Base-by-base conservation (phyloP, 225 moss, liverwort and hornwort genomes). In the Marchantia polymorpha region DNA sequence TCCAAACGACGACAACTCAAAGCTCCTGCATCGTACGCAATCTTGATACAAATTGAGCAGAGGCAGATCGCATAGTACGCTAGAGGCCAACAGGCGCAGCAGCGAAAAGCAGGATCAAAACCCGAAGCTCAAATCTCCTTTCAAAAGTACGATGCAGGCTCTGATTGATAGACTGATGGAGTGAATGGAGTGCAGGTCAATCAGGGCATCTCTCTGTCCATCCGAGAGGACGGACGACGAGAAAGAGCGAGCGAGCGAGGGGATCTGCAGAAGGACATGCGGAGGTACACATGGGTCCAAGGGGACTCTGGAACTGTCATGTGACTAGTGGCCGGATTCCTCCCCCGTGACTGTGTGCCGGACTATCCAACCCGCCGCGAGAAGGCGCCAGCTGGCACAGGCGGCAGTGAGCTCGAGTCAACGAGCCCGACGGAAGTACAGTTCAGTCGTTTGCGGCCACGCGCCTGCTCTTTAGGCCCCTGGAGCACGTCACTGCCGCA, bases 221-320 rank as follows among this genome's bases (percentile, higher is more conserved):
- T 29, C 30, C 15, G 23, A 67, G 7, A 67, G 30, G 67, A 67
- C 29, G 30, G 67, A 67, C 29, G 67, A 64, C 23, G 26, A 67
- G 12, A 67, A 31, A 67, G 31, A 30, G 56, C 14, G 19, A 19
- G 19, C 13, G 1, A n/a, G 12, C 26, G 66, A 66, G 66, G 1
- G 12, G 13, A 67, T 6, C 30, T 31, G 67, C 30, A 30, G 29
- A 23, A 27, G 29, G 67, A 67, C 67, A 67, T 67, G 67, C 67
- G 67, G 26, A 67, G 14, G 67, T 67, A 67, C 67, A 67, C 67
- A 67, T 67, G 67, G 13, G 67, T 25, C 29, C 15, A 30, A 67
- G 12, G 0, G 9, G 65, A 26, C 29, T 14, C 26, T 26, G 65
- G 56, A 56, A 27, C 64, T 64, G 64, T 64, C 64, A 64, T 64